Evolutionary conservation across 306 rosid species (phyloP), one percentile per base, ranked within the genome.

Genomic region (Adenanthera pavonina): DNA sequence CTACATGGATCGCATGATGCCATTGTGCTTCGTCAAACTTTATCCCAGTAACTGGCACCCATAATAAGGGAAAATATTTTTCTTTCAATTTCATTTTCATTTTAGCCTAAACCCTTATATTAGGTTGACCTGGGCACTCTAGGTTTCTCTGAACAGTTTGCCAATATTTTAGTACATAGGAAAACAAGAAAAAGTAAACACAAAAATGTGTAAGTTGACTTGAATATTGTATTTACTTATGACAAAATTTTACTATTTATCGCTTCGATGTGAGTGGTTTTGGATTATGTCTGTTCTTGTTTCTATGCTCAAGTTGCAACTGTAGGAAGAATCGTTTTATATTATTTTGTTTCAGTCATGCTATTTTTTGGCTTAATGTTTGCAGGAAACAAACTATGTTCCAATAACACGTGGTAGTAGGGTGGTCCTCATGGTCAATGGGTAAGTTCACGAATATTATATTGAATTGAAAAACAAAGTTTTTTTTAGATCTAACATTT

Each of bases 371-470:
- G 8, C 73, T 43, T 68, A 70, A 49, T 80, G 57, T 70, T 74
- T 78, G 83, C 92, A 92, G 99, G 98, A 92, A 89, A 90, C 88
- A 36, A 93, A 93, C 85, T 95, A 89, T 82, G 97, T 92, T 84
- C 99, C 99, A 10, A 93, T 95, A 76, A 86, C 97, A 57, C 89
- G 91, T 36, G 99, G 99, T 72, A 78, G 85, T 82, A 88, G 97
- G 79, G 99, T 95, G 85, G 97, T 95, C 65, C 97, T 95, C 74
- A 71, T 95, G 97, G 83, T 92, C 85, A 95, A 95, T 69, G 99
- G 99, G 97, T 95, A 83, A 17, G 97, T 86, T 61, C 76, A 47
- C 16, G 33, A 62, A 54, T 84, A 77, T 77, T 75, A 74, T 80
- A 69, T 76, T 46, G 76, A 53, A 67, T 41, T 71, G 72, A 77